Evolutionary conservation across 768 basidiomycete species (phyloP).

Genomic region (Rubroboletus satanas): DNA sequence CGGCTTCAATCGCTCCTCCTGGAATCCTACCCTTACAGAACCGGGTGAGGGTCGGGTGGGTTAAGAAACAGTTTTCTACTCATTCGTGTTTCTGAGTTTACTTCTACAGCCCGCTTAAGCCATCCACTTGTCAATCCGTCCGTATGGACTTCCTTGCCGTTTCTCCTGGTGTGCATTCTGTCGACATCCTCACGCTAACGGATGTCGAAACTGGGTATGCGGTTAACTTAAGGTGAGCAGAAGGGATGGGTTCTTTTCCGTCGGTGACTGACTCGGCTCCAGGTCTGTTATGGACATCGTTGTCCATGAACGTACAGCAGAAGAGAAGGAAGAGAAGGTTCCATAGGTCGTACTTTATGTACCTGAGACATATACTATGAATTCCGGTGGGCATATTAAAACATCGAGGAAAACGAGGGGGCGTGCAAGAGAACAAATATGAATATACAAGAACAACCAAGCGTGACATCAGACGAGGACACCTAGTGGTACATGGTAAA

Average conservation of each 20-base stretch:
- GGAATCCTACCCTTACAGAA: slow-evolving; percentile 77
- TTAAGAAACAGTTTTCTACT: slow-evolving; percentile 12
- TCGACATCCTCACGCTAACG: slow-evolving; percentile 67
- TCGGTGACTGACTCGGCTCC: slow-evolving; percentile 1
- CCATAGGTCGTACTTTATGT: slow-evolving; percentile 13
- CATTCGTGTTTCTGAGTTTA: neutral
- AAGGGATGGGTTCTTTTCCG: neutral
- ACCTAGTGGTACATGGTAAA: slow-evolving; percentile 21
- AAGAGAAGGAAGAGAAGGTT: slow-evolving; percentile 1
- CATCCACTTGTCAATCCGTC: slow-evolving; percentile 80
- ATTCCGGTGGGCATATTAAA: neutral
- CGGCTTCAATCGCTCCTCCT: slow-evolving; percentile 35
- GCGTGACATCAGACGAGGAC: slow-evolving; percentile 8
- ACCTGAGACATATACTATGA: slow-evolving; percentile 9
- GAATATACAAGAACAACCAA: slow-evolving; percentile 25
- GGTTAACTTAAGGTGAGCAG: slow-evolving; percentile 64
- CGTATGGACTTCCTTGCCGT: slow-evolving; percentile 83
- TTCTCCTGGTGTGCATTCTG: slow-evolving; percentile 72
- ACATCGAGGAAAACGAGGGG: slow-evolving; percentile 1
- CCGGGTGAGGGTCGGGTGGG: slow-evolving; percentile 75
- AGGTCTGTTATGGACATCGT: slow-evolving; percentile 77
- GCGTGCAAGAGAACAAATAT: slow-evolving; percentile 12
- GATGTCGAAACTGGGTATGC: slow-evolving; percentile 72
- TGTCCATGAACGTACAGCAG: slow-evolving; percentile 48
- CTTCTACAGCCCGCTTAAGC: slow-evolving; percentile 61